phyloP scores from a whole-genome alignment of 192 early-diverging fungal species.

The Umbelopsis ramanniana region DNA sequence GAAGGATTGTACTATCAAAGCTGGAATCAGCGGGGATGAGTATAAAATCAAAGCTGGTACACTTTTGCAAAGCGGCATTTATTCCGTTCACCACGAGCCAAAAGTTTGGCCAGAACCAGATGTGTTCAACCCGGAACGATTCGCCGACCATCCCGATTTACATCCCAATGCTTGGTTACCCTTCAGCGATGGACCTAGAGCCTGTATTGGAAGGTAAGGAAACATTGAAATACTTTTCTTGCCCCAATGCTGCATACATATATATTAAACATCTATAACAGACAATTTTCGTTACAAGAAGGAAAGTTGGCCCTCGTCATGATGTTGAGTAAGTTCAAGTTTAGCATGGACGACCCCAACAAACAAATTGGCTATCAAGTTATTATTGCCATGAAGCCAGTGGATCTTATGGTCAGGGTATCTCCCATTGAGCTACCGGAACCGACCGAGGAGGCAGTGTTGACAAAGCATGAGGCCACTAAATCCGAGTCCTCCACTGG shows the following conservation, averaged over 20 bases:
- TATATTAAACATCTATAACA: not conserved
- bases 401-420: constrained; percentile 37
- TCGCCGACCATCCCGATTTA: constrained; percentile 30
- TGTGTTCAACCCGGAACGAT: constrained; percentile 40
- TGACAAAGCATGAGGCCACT: not conserved
- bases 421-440: constrained; percentile 26
- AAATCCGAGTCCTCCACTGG: not conserved
- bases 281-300: constrained; percentile 60
- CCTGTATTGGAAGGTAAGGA: constrained; percentile 39
- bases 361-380: constrained; percentile 18
- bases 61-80: not conserved
- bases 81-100: constrained; percentile 27
- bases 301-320: constrained; percentile 53
- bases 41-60: constrained; percentile 28
- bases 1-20: constrained; percentile 30
- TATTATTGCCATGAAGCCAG: constrained; percentile 39
- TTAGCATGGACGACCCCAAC: constrained; percentile 22
- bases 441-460: not conserved
- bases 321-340: constrained; percentile 50
- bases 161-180: constrained; percentile 41
- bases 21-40: constrained; percentile 15
- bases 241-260: not conserved
- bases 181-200: constrained; percentile 39
- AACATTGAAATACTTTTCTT: not conserved
- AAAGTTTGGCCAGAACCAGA: constrained; percentile 32